phyloP scores from a whole-genome alignment of 1,139 yeast genomes.

The Magnusiomyces sp. region DNA sequence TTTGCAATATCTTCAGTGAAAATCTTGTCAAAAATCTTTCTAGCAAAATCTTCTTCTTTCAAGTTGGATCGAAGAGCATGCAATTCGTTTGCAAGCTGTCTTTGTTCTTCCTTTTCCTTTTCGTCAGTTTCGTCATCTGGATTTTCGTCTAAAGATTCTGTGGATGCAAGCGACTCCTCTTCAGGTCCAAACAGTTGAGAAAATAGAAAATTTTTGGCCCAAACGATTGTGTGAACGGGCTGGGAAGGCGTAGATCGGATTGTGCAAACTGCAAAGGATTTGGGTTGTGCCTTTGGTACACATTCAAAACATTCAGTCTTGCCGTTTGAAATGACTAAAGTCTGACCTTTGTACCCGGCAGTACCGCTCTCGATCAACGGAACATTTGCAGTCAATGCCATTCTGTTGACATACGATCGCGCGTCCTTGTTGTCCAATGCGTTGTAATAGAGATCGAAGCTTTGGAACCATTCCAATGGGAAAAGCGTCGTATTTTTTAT shows the following conservation, averaged over 20 bases:
- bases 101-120: slow-evolving; percentile 56
- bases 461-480: slow-evolving; percentile 72
- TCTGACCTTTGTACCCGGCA: slow-evolving; percentile 89
- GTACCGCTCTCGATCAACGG: slow-evolving; percentile 94
- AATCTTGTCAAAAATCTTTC: slow-evolving; percentile 37
- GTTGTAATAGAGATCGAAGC: slow-evolving; percentile 72
- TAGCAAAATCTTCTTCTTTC: slow-evolving; percentile 32
- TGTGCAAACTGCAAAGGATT: slow-evolving; percentile 91
- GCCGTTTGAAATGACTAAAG: slow-evolving; percentile 81
- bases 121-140: slow-evolving; percentile 35
- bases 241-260: slow-evolving; percentile 94
- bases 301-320: slow-evolving; percentile 91
- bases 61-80: slow-evolving; percentile 45
- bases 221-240: slow-evolving; percentile 92
- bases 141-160: slow-evolving; percentile 27
- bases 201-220: slow-evolving; percentile 92
- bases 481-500: slow-evolving; percentile 70
- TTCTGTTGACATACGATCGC: slow-evolving; percentile 75
- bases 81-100: slow-evolving; percentile 70
- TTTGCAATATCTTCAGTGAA: slow-evolving; percentile 69
- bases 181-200: slow-evolving; percentile 58
- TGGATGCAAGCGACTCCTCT: slow-evolving; percentile 38
- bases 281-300: slow-evolving; percentile 76
- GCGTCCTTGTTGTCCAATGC: slow-evolving; percentile 95
- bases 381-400: slow-evolving; percentile 61